Percentiles rank a stretch among this genome's conserved stretches.
phyloP scores from a whole-genome alignment of 345 rosid genomes.

The Eucalyptus pumila region DNA sequence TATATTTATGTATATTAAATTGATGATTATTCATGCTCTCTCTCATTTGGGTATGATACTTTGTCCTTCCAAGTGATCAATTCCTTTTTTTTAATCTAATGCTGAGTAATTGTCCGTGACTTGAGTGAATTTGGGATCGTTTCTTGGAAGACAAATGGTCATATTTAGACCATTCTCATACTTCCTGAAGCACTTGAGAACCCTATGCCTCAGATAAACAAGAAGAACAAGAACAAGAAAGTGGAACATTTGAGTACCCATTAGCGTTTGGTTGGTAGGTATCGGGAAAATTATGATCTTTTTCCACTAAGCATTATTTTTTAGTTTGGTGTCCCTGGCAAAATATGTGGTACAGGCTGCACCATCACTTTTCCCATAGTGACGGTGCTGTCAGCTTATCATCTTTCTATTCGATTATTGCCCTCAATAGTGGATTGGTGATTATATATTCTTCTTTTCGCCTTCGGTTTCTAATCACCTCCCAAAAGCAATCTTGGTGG shows the following conservation, averaged over 20 bases:
- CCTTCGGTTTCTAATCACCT: background rate
- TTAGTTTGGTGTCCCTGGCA: too few relatives aligned
- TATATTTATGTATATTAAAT: too few relatives aligned
- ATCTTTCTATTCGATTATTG: background rate
- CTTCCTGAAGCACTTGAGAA: background rate
- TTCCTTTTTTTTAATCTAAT: background rate
- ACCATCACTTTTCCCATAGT: too few relatives aligned
- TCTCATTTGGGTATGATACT: background rate
- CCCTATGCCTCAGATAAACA: background rate
- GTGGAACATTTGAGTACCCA: background rate
- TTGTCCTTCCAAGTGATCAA: background rate
- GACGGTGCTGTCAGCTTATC: too few relatives aligned
- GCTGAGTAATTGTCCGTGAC: background rate
- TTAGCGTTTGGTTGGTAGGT: background rate
- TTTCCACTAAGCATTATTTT: background rate
- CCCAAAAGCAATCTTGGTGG: background rate
- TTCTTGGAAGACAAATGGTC: background rate
- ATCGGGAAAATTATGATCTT: background rate
- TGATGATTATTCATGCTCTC: background rate
- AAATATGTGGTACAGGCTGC: too few relatives aligned
- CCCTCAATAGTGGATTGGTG: background rate
- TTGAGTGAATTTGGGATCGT: background rate
- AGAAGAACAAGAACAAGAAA: background rate
- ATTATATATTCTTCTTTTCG: background rate
- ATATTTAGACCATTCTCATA: background rate